Evolutionary conservation across 257 asterid genomes (phyloP).

Genomic region (Solanum phureja): DNA sequence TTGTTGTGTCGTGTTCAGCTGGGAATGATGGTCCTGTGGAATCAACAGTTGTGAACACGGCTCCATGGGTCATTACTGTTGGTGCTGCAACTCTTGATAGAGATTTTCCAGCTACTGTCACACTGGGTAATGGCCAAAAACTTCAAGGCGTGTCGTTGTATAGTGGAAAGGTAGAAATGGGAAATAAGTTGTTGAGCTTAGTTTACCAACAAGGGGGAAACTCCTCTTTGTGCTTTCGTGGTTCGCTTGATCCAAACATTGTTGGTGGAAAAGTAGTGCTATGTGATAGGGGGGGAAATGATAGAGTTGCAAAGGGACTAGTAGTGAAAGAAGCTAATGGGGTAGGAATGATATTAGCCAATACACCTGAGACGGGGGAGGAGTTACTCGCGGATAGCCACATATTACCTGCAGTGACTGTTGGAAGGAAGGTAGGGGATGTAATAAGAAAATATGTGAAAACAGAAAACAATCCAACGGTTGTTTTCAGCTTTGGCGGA

Average conservation of each 20-base stretch:
- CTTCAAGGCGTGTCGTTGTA: conserved; percentile 27
- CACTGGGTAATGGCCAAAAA: conserved; percentile 16
- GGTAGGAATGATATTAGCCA: conserved; percentile 7
- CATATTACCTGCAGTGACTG: conserved; percentile 3
- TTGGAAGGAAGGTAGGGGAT: conserved; percentile 1
- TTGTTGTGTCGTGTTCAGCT: conserved; percentile 38
- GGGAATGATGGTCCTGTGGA: conserved; percentile 36
- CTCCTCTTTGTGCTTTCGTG: not conserved
- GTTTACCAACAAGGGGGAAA: conserved; percentile 3
- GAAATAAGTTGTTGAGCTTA: not conserved
- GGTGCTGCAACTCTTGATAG: conserved; percentile 39
- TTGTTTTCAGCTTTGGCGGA: not conserved
- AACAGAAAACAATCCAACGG: not conserved
- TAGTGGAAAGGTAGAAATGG: conserved; percentile 9
- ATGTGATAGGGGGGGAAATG: conserved; percentile 6
- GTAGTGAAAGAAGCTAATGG: conserved; percentile 4
- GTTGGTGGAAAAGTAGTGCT: conserved; percentile 3
- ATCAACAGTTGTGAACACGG: conserved; percentile 25
- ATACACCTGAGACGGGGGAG: not conserved
- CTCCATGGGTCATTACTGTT: conserved; percentile 44
- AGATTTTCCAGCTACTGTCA: conserved; percentile 30
- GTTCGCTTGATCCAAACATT: not conserved
- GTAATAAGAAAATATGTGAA: not conserved
- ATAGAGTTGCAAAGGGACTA: not conserved
- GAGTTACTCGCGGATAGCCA: conserved; percentile 5